Base-by-base conservation (phyloP, 1,284 basidiomycete species). In the Sphaerobolus stellatus region DNA sequence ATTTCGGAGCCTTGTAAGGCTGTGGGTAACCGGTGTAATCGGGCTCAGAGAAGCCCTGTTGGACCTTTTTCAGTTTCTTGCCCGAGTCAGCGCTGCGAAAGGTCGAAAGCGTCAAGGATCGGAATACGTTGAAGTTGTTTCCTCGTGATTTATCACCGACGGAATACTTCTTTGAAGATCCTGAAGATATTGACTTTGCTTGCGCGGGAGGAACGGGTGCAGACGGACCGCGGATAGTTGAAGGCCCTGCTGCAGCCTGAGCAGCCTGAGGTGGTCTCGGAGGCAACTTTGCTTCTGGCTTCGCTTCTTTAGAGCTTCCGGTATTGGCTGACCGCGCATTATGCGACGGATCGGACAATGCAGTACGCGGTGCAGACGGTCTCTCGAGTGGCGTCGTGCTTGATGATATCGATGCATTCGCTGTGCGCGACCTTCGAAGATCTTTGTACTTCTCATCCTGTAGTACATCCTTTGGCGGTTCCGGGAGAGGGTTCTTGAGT, bases 391-490 rank as follows among this genome's bases (percentile, higher is more conserved):
- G 8, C 18, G 25, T 43, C 40, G 40, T 7, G 40, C 40, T 43
- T 11, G 33, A 36, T 36, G 33, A 11, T 8, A n/a, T 24, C 40
- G 40, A 7, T 18, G 40, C n/a, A 24, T 43, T 24, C n/a, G 18
- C 30, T 13, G 41, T 46, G 13, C 33, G 29, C 18, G 52, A 45
- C 25, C 52, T 28, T 6, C 33, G 70, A 13, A 71, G 63, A 46
- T 75, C 72, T 54, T 71, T 62, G 55, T 82, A 82, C 0, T 81
- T 80, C 0, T 77, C 72, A 33, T 68, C 68, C 5, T 75, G 69
- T 62, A 80, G 81, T 5, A 83, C 51, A 57, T 83, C 75, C 31
- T 67, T 66, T 0, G 82, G 82, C 0, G 75, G 81, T 2, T 59
- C 52, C 0, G 82, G 82, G 9, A 84, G 75, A 2, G 79, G 81